phyloP scores from a whole-genome alignment of 306 rosid species.

The Castanopsis chinensis region DNA sequence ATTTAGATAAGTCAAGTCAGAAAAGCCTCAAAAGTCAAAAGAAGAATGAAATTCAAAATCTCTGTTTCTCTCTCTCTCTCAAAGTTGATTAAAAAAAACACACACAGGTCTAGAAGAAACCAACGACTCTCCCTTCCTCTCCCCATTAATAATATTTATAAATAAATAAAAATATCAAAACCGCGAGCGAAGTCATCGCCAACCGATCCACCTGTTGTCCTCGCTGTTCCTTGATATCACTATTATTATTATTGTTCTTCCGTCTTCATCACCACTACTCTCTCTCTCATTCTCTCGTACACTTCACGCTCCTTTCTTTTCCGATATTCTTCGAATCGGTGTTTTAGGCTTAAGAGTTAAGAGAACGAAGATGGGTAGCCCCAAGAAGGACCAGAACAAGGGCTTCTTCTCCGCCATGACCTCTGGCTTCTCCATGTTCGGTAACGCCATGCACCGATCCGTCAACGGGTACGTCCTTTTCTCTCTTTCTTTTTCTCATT shows the following conservation, averaged over 20 bases:
- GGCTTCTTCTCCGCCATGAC: slow-evolving; percentile 76
- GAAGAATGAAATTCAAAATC: too few relatives aligned
- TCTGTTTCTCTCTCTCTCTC: too few relatives aligned
- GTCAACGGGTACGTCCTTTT: slow-evolving; percentile 65
- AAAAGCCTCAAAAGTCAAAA: too few relatives aligned
- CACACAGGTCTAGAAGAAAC: too few relatives aligned
- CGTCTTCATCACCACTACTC: background rate
- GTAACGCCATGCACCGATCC: slow-evolving; percentile 91
- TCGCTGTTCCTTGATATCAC: slow-evolving; percentile 13
- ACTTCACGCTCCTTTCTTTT: background rate
- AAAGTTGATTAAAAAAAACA: too few relatives aligned
- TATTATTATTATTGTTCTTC: background rate
- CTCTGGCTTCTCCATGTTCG: slow-evolving; percentile 64
- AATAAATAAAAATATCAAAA: too few relatives aligned
- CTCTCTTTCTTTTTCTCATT: background rate
- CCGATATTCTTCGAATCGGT: slow-evolving; percentile 19
- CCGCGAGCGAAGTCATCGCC: background rate
- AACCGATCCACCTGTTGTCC: slow-evolving; percentile 2
- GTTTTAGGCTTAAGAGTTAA: background rate
- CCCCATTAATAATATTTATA: too few relatives aligned
- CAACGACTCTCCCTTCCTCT: too few relatives aligned
- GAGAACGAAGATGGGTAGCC: slow-evolving; percentile 50
- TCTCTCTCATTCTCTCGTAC: background rate
- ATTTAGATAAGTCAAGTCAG: too few relatives aligned
- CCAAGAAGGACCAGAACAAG: slow-evolving; percentile 45